Base-by-base conservation (phyloP, 495 filamentous ascomycete genomes). In the Neurospora sp. region DNA sequence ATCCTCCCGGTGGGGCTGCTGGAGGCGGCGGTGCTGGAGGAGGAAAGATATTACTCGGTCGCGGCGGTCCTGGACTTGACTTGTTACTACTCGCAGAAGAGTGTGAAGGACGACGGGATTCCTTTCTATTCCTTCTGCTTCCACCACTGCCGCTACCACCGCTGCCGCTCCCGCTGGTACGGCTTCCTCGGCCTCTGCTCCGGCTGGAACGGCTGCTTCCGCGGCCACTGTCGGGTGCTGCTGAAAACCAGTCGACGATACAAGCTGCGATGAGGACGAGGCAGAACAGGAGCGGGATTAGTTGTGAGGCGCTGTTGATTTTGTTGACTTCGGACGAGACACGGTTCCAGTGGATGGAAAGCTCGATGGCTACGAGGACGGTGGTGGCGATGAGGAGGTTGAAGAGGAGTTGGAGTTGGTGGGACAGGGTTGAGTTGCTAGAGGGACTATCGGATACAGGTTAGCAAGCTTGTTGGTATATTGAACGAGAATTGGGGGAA, bases 261-360 rank as follows among this genome's bases (percentile, higher is more conserved):
- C 75, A 74, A 4, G 41, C 69, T 6, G 68, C 5, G 7, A 74
- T 72, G 9, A 76, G 66, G 3, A 40, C 69, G 8, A 74, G 39
- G 42, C 75, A 79, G 38, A 84, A 73, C 5, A 83, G 40, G 6
- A 84, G 77, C 0, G 83, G 83, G 11, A 84, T 82, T 1, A 81
- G 75, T 42, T 85, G 83, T 0, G 78, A 79, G 0, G 79, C 76
- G 1, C 78, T 75, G 20, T 73, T 75, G 9, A 81, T 76, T 8
- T 75, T 73, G 59, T 78, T 76, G 61, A 73, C 70, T 16, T 27
- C 73, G 14, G 59, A 18, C 1, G 73, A 69, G 69, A 81, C 75
- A 20, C 69, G 59, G 76, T 85, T 82, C 82, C 83, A 85, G 7
- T 59, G 16, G 40, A 85, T 82, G 4, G 81, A 80, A 5, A 83